Conservation (phyloP, 1,284 basidiomycete species). For the Moesziomyces globuligerus region DNA sequence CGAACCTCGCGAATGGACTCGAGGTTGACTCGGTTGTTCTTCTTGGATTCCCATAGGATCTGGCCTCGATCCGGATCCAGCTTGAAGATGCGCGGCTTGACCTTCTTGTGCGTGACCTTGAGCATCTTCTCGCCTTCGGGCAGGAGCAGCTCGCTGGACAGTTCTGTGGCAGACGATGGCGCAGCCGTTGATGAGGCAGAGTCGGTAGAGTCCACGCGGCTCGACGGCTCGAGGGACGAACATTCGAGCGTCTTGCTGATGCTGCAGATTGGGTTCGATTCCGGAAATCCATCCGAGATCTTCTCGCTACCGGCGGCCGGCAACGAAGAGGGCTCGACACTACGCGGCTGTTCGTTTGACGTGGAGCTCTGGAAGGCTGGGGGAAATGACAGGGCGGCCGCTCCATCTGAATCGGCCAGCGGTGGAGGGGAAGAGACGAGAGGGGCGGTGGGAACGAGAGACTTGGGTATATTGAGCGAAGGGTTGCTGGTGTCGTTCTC, state of each 20-base stretch:
- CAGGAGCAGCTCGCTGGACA: conserved; percentile 23
- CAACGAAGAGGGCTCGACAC: too few species aligned
- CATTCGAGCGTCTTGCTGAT: too few species aligned
- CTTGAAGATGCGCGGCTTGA: conserved; percentile 78
- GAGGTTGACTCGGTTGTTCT: conserved; percentile 79
- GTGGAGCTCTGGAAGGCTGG: background rate
- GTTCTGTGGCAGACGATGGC: background rate
- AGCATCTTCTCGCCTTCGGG: conserved; percentile 73
- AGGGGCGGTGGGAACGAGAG: background rate
- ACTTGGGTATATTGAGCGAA: conserved; percentile 12
- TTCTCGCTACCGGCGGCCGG: too few species aligned
- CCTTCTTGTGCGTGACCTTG: conserved; percentile 86
- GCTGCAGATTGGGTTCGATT: too few species aligned
- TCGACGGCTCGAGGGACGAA: too few species aligned
- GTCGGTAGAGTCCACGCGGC: too few species aligned
- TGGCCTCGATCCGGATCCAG: conserved; percentile 82
- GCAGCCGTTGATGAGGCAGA: background rate
- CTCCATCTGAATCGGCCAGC: background rate
- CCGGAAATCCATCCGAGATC: too few species aligned
- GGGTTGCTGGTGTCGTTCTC: conserved; percentile 1
- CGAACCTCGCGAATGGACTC: conserved; percentile 92
- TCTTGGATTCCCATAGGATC: conserved; percentile 85
- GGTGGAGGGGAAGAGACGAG: conserved; percentile 18
- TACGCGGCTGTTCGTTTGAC: background rate
- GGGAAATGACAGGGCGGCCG: background rate